These are phyloP conservation scores for Kazachstania sp. DNA, from an alignment of 1,139 yeast species.

Conservation along the genomic window DNA sequence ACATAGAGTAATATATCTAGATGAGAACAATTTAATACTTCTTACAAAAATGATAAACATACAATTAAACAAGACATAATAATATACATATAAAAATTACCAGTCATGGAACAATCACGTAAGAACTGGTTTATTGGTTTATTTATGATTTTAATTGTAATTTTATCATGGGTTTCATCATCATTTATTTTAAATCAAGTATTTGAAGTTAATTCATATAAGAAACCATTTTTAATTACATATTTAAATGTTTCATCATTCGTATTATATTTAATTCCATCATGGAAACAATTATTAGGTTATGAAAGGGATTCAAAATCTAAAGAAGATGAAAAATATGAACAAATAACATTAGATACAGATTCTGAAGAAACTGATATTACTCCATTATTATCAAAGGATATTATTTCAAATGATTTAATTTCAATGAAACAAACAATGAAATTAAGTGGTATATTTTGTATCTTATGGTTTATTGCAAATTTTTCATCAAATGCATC, in stretches of 20 bases:
- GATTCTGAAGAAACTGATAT: neutral
- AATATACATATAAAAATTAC: neutral
- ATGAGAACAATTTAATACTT: too few species aligned
- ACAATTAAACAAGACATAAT: too few species aligned
- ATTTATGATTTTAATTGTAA: conserved; percentile 60
- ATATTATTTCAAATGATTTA: neutral
- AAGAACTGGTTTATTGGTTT: conserved; percentile 64
- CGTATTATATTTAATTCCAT: conserved; percentile 62
- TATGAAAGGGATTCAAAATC: conserved; percentile 16
- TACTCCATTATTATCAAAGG: neutral
- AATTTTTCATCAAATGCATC: conserved; percentile 84
- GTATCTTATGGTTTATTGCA: conserved; percentile 81
- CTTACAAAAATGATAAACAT: too few species aligned
- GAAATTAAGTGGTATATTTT: conserved; percentile 64
- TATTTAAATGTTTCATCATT: conserved; percentile 84
- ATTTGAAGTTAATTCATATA: conserved; percentile 57
- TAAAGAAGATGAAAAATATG: conserved; percentile 9
- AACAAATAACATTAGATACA: conserved; percentile 18
- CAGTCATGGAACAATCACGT: neutral
- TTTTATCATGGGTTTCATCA: conserved; percentile 79
- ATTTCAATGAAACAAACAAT: conserved; percentile 39
- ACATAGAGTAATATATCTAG: too few species aligned
- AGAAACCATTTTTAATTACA: conserved; percentile 88
- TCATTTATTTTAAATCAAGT: conserved; percentile 72
- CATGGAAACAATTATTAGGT: neutral